A percentile compares a stretch with the other conserved stretches of the same genome.
Evolutionary conservation across 768 basidiomycete genomes (phyloP).

Genomic region (Termitomyces bulborhizus): DNA sequence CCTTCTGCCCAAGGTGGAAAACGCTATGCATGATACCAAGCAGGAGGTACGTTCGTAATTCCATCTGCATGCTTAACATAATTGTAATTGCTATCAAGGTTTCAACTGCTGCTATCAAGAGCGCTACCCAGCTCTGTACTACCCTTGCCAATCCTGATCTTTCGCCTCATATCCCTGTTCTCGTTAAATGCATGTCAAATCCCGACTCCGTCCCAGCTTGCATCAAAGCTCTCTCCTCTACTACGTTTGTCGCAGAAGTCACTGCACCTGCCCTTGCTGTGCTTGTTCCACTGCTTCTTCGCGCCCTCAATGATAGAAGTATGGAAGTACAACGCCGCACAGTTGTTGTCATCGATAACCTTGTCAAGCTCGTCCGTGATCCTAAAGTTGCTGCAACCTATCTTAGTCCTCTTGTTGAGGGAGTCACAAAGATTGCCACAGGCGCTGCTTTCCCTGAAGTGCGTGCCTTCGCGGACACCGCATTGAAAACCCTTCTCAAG

Average conservation of each 20-base stretch:
- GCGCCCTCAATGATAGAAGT: conserved; percentile 90
- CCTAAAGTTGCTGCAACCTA: conserved; percentile 86
- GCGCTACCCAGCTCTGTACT: conserved; percentile 81
- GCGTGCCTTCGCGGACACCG: conserved; percentile 31
- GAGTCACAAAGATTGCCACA: conserved; percentile 84
- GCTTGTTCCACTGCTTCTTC: conserved; percentile 83
- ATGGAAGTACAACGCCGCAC: conserved; percentile 95
- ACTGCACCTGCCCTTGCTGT: conserved; percentile 95
- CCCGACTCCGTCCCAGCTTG: conserved; percentile 85
- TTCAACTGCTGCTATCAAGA: conserved; percentile 79
- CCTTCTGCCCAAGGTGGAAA: conserved; percentile 81
- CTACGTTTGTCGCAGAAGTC: conserved; percentile 96
- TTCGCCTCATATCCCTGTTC: conserved; percentile 76
- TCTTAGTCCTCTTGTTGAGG: conserved; percentile 80
- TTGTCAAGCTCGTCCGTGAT: conserved; percentile 95
- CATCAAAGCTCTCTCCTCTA: conserved; percentile 91
- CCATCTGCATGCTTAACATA: background rate
- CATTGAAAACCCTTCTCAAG: conserved; percentile 72
- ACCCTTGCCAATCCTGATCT: conserved; percentile 94
- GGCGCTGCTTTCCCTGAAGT: conserved; percentile 96
- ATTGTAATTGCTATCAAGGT: conserved; percentile 45
- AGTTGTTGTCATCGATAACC: conserved; percentile 91
- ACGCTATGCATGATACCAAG: conserved; percentile 96
- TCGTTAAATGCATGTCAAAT: conserved; percentile 93
- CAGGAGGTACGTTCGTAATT: conserved; percentile 55